These are phyloP conservation scores for Sphenostylis stenocarpa DNA, from an alignment of 306 rosid genomes.

Conservation along the genomic window DNA sequence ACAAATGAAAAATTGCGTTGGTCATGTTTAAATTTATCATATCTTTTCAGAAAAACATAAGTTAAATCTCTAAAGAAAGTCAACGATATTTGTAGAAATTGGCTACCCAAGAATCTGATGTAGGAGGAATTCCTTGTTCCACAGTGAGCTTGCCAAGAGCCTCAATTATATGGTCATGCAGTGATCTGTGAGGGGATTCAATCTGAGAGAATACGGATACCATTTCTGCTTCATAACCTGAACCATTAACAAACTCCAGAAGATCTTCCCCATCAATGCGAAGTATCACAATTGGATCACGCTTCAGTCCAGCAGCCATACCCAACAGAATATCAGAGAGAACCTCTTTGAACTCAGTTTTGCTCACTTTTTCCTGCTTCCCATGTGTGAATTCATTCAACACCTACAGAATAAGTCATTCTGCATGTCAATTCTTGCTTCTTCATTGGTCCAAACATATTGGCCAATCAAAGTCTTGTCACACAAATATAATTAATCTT, in stretches of 20 bases:
- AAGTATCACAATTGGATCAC: slow-evolving; percentile 90
- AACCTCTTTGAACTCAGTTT: slow-evolving; percentile 85
- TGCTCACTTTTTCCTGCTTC: slow-evolving; percentile 77
- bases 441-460: neutral
- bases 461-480: neutral
- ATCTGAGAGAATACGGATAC: slow-evolving; percentile 51
- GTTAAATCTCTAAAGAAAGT: neutral
- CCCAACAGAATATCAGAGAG: slow-evolving; percentile 88
- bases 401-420: slow-evolving; percentile 47
- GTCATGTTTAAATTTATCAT: neutral
- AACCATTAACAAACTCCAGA: slow-evolving; percentile 62
- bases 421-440: slow-evolving; percentile 20
- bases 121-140: slow-evolving; percentile 95
- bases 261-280: slow-evolving; percentile 99
- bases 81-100: slow-evolving; percentile 11
- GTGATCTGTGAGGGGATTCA: slow-evolving; percentile 43
- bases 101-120: slow-evolving; percentile 88
- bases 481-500: neutral
- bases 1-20: neutral
- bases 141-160: slow-evolving; percentile 77
- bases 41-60: neutral
- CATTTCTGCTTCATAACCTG: slow-evolving; percentile 69
- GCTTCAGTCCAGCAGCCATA: slow-evolving; percentile 97
- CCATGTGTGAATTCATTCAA: slow-evolving; percentile 94
- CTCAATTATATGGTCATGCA: slow-evolving; percentile 53